Percentiles rank a stretch among this genome's conserved stretches.
phyloP scores from a whole-genome alignment of 2,329 filamentous ascomycete genomes.

The Endocalyx cinctus region DNA sequence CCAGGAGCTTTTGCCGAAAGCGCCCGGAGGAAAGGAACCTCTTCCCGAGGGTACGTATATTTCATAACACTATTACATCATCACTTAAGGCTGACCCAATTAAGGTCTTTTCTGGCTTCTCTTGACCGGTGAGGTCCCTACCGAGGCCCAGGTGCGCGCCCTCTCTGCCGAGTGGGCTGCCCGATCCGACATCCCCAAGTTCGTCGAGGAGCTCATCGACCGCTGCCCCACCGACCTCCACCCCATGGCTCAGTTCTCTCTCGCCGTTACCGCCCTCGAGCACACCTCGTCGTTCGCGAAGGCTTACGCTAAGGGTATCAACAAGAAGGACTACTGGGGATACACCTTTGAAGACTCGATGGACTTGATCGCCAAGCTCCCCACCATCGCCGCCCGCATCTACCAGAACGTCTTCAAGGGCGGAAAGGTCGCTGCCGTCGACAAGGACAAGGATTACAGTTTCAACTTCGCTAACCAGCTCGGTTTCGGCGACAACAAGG shows the following conservation, averaged over 20 bases:
- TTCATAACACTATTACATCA: conserved; percentile 1
- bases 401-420: conserved; percentile 99
- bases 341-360: conserved; percentile 99
- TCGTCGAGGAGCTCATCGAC: conserved; percentile 99
- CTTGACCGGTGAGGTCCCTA: conserved; percentile 94
- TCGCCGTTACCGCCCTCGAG: conserved; percentile 96
- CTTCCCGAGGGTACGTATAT: conserved; percentile 73
- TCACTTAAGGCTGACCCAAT: no score
- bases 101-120: conserved; percentile 96
- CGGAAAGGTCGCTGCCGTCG: conserved; percentile 90
- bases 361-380: conserved; percentile 99
- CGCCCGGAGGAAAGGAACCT: conserved; percentile 92
- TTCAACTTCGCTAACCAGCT: conserved; percentile 99
- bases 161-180: conserved; percentile 99
- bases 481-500: conserved; percentile 87
- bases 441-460: conserved; percentile 99
- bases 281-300: conserved; percentile 97
- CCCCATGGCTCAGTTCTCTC: conserved; percentile 99
- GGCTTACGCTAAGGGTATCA: conserved; percentile 97
- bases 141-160: conserved; percentile 96
- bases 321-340: conserved; percentile 99
- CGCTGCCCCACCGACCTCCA: conserved; percentile 98
- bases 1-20: conserved; percentile 96
- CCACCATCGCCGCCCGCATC: conserved; percentile 95
- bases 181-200: conserved; percentile 94